These are phyloP conservation scores for Penicillium olsonii DNA, from an alignment of 2,329 filamentous ascomycete genomes.

Conservation along the genomic window DNA sequence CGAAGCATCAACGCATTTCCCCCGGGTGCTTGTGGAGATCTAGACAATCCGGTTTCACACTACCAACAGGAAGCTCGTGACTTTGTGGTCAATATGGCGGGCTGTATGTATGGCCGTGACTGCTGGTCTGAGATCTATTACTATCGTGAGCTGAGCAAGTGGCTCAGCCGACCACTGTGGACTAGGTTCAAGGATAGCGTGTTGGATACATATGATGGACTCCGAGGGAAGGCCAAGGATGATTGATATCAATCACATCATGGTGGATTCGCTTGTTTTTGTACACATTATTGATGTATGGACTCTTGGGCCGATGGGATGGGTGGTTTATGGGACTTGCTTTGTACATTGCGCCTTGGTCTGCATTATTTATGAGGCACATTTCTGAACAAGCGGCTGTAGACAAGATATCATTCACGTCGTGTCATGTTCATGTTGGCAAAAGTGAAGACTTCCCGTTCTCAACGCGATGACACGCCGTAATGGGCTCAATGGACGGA, in stretches of 20 bases:
- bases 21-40: constrained; percentile 73
- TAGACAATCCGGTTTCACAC: constrained; percentile 70
- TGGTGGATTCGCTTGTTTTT: neutral
- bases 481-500: no score
- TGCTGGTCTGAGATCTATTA: constrained; percentile 98
- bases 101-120: constrained; percentile 93
- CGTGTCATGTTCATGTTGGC: no score
- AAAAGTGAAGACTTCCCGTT: no score
- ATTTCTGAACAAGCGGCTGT: no score
- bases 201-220: constrained; percentile 21
- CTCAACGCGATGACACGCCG: no score
- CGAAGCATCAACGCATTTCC: constrained; percentile 95
- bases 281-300: neutral
- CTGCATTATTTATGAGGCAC: neutral
- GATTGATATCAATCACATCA: no score
- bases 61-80: constrained; percentile 84
- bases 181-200: constrained; percentile 56
- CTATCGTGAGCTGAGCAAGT: constrained; percentile 88
- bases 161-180: constrained; percentile 81
- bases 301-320: neutral
- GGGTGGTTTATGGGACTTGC: neutral
- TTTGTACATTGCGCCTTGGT: neutral
- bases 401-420: no score
- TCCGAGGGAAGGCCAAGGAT: constrained; percentile 18
- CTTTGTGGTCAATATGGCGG: constrained; percentile 97